Percentiles rank a stretch among this genome's conserved stretches.
Evolutionary conservation across 106 monocot genomes (phyloP).

Genomic region (Dendrobium nobile): DNA sequence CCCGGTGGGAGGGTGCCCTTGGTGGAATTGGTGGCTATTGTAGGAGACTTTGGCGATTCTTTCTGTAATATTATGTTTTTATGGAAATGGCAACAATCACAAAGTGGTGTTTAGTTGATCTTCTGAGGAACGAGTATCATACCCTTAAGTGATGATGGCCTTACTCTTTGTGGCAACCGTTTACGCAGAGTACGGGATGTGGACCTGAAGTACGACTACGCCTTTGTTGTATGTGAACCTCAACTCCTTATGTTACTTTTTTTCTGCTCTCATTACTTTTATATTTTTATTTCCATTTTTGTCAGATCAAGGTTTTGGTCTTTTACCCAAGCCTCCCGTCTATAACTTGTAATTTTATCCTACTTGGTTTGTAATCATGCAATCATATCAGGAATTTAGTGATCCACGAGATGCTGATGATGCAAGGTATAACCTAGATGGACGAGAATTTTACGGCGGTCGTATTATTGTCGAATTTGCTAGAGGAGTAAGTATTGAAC

Average conservation of each 20-base stretch:
- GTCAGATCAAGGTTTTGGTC: neutral
- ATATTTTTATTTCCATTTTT: neutral
- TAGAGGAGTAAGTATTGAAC: slow-evolving; percentile 49
- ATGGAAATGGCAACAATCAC: slow-evolving; percentile 70
- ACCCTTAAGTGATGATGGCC: slow-evolving; percentile 73
- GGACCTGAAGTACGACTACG: slow-evolving; percentile 99
- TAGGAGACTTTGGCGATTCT: slow-evolving; percentile 88
- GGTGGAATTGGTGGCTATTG: slow-evolving; percentile 91
- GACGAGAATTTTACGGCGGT: slow-evolving; percentile 84
- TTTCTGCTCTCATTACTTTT: neutral
- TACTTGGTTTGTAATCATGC: neutral
- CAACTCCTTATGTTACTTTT: neutral
- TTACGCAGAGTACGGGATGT: slow-evolving; percentile 99
- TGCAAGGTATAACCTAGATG: slow-evolving; percentile 78
- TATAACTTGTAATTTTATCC: neutral
- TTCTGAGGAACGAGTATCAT: slow-evolving; percentile 42
- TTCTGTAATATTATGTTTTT: slow-evolving; percentile 84
- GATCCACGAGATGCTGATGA: slow-evolving; percentile 97
- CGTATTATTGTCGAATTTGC: slow-evolving; percentile 91
- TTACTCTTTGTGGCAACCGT: slow-evolving; percentile 96
- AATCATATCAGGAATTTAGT: slow-evolving; percentile 58
- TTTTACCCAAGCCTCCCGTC: neutral
- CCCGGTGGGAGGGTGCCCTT: slow-evolving; percentile 88
- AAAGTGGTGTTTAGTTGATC: slow-evolving; percentile 73
- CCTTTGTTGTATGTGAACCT: slow-evolving; percentile 78